Evolutionary conservation across 2,329 filamentous ascomycete species (phyloP), one percentile per base, ranked within the genome.

Genomic region (Endoconidiophora laricicola): DNA sequence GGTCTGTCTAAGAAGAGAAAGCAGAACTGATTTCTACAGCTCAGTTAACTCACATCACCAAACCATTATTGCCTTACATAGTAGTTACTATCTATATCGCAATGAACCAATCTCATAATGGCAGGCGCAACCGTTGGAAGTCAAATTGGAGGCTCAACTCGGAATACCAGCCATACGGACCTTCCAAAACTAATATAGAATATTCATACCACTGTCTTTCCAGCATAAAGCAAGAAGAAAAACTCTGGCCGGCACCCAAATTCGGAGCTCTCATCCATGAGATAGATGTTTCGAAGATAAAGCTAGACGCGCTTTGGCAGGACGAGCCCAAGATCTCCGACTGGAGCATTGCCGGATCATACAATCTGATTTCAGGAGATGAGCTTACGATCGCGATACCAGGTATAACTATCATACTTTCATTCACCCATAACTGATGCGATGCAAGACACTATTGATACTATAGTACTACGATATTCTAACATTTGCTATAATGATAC

Each of bases 1-100:
- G 29, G 36, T 43, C 26, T 29, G 47, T 49, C 37, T 39, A 29
- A 44, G 47, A 49, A 40, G 33, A 33, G 7, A 18, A 18, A 44
- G 23, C 47, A 49, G 44, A 39, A 10, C 12, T 33, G 6, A 10
- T 33, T 33, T 29, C 3, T 33, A 33, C 2, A 10, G 2, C 7
- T 33, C 6, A 18, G 2, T 1, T 33, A 33, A 2, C 7, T 33
- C 26, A 33, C 3, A 33, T 10, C 26, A 9, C 12, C 26, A 33
- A 33, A 33, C 26, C 26, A 33, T 18, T 33, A 33, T 33, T 10
- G 4, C 26, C 26, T 33, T 10, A 18, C 16, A 18, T 18, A 33
- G 26, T 5, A 33, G 3, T 18, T 18, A 18, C 16, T 18, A 18
- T 18, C 2, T 33, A 33, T 4, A 10, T 33, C 26, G 12, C 7